Percentiles rank a stretch among this genome's conserved stretches.
phyloP scores from a whole-genome alignment of 1,284 basidiomycete genomes.

The Sanguinoderma infundibulare region DNA sequence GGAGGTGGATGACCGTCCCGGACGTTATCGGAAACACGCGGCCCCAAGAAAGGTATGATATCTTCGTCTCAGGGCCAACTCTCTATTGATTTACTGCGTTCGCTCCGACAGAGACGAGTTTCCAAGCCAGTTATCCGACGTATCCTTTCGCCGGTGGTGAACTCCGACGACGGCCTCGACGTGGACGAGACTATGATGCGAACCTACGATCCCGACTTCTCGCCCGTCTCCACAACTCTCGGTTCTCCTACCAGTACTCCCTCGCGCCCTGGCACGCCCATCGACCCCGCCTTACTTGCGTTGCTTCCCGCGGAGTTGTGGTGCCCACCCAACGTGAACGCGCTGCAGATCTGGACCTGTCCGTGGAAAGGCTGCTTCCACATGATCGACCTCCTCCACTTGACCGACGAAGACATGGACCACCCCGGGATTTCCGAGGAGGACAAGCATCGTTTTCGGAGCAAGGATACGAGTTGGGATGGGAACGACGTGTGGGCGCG shows the following conservation, averaged over 20 bases:
- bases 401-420: constrained; percentile 26
- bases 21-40: not conserved
- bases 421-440: constrained; percentile 15
- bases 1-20: constrained; percentile 7
- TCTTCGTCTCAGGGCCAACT: not conserved
- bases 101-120: not conserved
- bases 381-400: constrained; percentile 27
- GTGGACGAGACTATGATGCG: not conserved
- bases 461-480: constrained; percentile 15
- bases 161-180: not conserved
- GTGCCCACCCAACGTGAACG: constrained; percentile 21
- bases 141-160: not conserved
- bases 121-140: not conserved
- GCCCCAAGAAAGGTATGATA: not conserved
- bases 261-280: constrained; percentile 27
- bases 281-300: constrained; percentile 27
- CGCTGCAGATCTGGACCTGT: constrained; percentile 32
- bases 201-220: constrained; percentile 55
- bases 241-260: constrained; percentile 27
- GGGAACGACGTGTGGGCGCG: constrained; percentile 21
- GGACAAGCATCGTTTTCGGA: constrained; percentile 13
- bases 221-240: constrained; percentile 29
- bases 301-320: constrained; percentile 26
- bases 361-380: constrained; percentile 27
- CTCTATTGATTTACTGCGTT: not conserved